phyloP scores from a whole-genome alignment of 192 early-diverging fungal genomes.

The Coemansia sp. region DNA sequence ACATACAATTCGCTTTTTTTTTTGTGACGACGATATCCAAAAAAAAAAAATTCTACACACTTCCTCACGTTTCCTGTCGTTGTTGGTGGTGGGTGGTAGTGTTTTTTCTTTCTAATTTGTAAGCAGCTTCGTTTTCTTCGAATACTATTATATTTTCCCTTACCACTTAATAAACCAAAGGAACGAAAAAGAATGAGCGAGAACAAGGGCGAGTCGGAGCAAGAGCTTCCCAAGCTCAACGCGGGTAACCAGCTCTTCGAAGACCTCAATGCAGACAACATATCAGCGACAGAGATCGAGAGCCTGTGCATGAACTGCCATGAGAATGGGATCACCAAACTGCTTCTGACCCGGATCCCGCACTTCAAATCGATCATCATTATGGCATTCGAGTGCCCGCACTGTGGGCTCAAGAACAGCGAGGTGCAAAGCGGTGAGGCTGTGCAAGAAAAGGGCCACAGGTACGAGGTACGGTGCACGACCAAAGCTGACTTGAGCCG shows the following conservation, averaged over 20 bases:
- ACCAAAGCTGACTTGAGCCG: conserved; percentile 82
- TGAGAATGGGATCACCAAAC: conserved; percentile 81
- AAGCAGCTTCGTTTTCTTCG: too few species aligned
- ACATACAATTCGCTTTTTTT: too few species aligned
- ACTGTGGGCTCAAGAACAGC: conserved; percentile 88
- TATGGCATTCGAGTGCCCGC: conserved; percentile 84
- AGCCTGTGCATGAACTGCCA: conserved; percentile 88
- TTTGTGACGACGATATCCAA: too few species aligned
- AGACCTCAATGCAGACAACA: conserved; percentile 62
- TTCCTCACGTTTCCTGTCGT: too few species aligned
- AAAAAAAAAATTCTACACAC: too few species aligned
- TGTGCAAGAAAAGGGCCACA: conserved; percentile 79
- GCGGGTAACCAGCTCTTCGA: conserved; percentile 62
- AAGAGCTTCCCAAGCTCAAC: conserved; percentile 33
- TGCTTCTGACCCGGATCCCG: conserved; percentile 88
- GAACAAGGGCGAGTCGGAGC: conserved; percentile 7
- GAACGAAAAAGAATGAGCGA: conserved; percentile 2
- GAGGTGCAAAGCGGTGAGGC: conserved; percentile 85
- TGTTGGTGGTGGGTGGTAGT: too few species aligned
- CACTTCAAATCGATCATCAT: conserved; percentile 88
- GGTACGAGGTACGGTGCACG: conserved; percentile 62
- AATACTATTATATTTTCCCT: not conserved
- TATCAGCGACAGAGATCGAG: conserved; percentile 82
- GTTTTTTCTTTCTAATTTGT: too few species aligned
- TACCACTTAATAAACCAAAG: not conserved